phyloP scores from a whole-genome alignment of 116 monocot species.

The Phalaenopsis hybrid region DNA sequence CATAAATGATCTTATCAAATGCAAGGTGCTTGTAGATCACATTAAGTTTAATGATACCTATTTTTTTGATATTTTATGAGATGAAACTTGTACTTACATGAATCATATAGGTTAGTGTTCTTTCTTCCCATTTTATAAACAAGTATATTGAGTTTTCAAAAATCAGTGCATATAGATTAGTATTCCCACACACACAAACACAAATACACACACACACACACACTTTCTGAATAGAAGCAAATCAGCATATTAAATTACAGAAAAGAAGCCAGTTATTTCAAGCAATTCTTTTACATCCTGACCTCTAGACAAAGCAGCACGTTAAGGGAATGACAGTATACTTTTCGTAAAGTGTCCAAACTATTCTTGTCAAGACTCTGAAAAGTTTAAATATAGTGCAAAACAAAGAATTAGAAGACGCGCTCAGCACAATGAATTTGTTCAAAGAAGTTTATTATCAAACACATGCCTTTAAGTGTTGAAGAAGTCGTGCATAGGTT shows the following conservation, averaged over 20 bases:
- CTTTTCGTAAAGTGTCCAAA: conserved; percentile 80
- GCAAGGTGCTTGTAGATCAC: too few relatives aligned
- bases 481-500: conserved; percentile 91
- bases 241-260: conserved; percentile 3
- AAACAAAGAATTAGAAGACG: conserved; percentile 6
- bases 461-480: conserved; percentile 75
- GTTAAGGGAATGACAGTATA: conserved; percentile 92
- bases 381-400: conserved; percentile 10
- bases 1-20: too few relatives aligned
- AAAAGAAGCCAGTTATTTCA: not conserved
- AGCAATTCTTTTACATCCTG: conserved; percentile 8
- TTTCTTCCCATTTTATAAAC: too few relatives aligned
- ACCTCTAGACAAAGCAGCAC: conserved; percentile 95
- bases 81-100: too few relatives aligned
- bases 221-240: not conserved
- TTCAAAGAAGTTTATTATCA: not conserved
- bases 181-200: not conserved
- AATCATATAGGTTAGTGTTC: too few relatives aligned
- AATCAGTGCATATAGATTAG: too few relatives aligned
- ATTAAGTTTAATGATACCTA: too few relatives aligned
- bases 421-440: not conserved
- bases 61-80: too few relatives aligned
- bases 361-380: conserved; percentile 96
- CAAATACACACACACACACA: not conserved
- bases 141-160: too few relatives aligned